phyloP scores from a whole-genome alignment of 78 protist genomes.

The Dictyostelium citrinum region DNA sequence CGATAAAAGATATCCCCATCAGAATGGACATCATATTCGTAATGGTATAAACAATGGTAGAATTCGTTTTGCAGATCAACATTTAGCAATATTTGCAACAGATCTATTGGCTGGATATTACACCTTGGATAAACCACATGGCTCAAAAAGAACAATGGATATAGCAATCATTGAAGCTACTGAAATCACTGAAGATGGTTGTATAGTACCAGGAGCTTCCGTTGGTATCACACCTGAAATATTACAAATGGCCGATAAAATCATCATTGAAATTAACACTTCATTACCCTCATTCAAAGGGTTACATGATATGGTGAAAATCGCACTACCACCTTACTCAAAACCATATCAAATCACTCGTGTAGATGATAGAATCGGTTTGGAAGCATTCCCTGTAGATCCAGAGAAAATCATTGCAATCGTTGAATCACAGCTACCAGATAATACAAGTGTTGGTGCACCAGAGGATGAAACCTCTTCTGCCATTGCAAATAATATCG shows the following conservation, averaged over 20 bases:
- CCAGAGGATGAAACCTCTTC: constrained; percentile 41
- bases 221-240: constrained; percentile 82
- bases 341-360: constrained; percentile 62
- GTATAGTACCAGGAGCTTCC: constrained; percentile 81
- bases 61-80: constrained; percentile 52
- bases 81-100: constrained; percentile 43
- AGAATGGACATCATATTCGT: constrained; percentile 14
- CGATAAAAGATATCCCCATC: constrained; percentile 56
- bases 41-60: constrained; percentile 31
- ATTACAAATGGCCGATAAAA: constrained; percentile 74
- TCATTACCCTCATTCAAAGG: constrained; percentile 84
- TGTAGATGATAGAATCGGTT: constrained; percentile 68
- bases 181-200: constrained; percentile 80
- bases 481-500: constrained; percentile 43
- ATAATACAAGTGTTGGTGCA: background rate
- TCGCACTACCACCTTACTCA: constrained; percentile 33
- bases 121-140: constrained; percentile 21
- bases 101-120: constrained; percentile 42
- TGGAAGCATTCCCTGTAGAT: constrained; percentile 6
- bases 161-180: constrained; percentile 86
- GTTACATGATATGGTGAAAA: constrained; percentile 75
- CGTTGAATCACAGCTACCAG: constrained; percentile 61
- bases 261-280: constrained; percentile 85
- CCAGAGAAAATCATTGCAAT: constrained; percentile 66
- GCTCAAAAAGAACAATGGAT: constrained; percentile 49